phyloP scores from a whole-genome alignment of 1,284 basidiomycete species.

The Sanghuangporus sanghuang region DNA sequence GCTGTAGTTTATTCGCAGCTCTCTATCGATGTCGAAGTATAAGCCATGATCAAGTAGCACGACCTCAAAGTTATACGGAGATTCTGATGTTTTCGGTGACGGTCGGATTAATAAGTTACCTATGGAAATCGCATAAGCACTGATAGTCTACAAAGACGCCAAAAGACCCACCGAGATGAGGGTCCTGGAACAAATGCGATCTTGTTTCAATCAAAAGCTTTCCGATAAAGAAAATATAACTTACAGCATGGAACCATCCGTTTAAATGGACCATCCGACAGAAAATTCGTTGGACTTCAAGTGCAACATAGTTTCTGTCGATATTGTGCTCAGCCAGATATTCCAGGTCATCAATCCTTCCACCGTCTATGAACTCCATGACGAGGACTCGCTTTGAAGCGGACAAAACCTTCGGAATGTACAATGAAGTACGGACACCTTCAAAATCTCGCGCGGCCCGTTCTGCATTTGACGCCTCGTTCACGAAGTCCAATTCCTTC shows the following conservation, averaged over 20 bases:
- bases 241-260: conserved; percentile 84
- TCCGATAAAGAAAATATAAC: conserved; percentile 23
- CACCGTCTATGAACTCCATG: conserved; percentile 93
- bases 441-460: conserved; percentile 73
- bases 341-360: conserved; percentile 83
- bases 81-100: conserved; percentile 54
- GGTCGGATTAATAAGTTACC: conserved; percentile 92
- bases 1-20: conserved; percentile 75
- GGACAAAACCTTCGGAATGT: conserved; percentile 85
- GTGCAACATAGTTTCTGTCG: conserved; percentile 89
- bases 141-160: not conserved
- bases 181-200: conserved; percentile 46
- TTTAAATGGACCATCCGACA: conserved; percentile 96
- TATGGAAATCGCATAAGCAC: conserved; percentile 21
- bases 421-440: conserved; percentile 72
- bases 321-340: conserved; percentile 85
- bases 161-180: conserved; percentile 55
- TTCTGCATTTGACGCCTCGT: conserved; percentile 86
- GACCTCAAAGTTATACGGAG: conserved; percentile 92
- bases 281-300: conserved; percentile 89
- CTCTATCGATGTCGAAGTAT: conserved; percentile 84
- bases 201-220: not conserved
- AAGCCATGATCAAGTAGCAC: conserved; percentile 89
- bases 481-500: conserved; percentile 91
- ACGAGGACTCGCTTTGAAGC: conserved; percentile 85